phyloP scores from a whole-genome alignment of 192 early-diverging fungal genomes.

The Phycomyces nitens region DNA sequence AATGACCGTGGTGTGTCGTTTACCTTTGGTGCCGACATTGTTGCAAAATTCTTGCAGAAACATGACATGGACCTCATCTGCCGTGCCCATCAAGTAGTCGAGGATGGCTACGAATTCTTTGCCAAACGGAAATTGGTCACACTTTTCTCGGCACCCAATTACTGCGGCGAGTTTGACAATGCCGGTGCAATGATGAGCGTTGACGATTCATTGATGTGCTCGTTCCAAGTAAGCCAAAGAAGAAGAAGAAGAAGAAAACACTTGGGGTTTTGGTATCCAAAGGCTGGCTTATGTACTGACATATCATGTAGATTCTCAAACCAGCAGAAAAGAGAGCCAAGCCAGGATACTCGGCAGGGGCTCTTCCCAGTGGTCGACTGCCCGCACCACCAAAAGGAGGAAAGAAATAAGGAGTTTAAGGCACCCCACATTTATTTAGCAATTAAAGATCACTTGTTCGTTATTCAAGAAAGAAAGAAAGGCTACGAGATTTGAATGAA shows the following conservation, averaged over 20 bases:
- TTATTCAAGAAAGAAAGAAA: no score
- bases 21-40: slow-evolving; percentile 96
- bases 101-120: slow-evolving; percentile 99
- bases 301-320: slow-evolving; percentile 75
- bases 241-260: neutral
- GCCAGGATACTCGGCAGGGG: slow-evolving; percentile 38
- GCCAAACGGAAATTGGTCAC: slow-evolving; percentile 95
- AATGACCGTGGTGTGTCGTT: slow-evolving; percentile 96
- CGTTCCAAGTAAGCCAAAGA: slow-evolving; percentile 58
- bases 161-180: slow-evolving; percentile 91
- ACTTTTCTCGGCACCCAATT: slow-evolving; percentile 95
- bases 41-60: slow-evolving; percentile 87
- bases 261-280: no score
- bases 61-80: slow-evolving; percentile 98
- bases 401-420: slow-evolving; percentile 1
- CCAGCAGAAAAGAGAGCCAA: slow-evolving; percentile 92
- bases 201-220: slow-evolving; percentile 81
- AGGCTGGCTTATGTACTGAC: neutral
- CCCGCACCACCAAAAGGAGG: neutral
- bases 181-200: slow-evolving; percentile 89
- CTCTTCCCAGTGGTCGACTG: neutral
- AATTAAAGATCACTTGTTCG: neutral
- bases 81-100: slow-evolving; percentile 96
- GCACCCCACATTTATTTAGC: neutral
- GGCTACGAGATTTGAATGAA: no score